These are phyloP conservation scores for Aspergillus aculeatus DNA, from an alignment of 2,329 filamentous ascomycete species.

Conservation along the genomic window DNA sequence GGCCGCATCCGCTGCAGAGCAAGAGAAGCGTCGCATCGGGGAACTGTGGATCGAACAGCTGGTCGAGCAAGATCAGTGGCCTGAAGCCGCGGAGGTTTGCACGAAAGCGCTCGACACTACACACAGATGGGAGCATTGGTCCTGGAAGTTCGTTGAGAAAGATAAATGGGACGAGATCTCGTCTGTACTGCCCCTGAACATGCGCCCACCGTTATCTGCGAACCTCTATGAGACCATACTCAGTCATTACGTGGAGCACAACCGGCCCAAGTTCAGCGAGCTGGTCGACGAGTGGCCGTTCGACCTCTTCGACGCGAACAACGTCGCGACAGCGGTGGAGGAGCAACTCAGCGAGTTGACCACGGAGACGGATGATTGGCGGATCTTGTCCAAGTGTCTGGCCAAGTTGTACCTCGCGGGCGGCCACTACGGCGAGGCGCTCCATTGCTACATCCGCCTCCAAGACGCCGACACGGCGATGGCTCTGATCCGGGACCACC, in stretches of 20 bases:
- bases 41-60: slow-evolving; percentile 92
- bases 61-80: slow-evolving; percentile 72
- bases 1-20: slow-evolving; percentile 68
- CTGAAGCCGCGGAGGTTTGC: slow-evolving; percentile 72
- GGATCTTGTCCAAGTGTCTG: slow-evolving; percentile 80
- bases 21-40: slow-evolving; percentile 86
- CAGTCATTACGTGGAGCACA: slow-evolving; percentile 78
- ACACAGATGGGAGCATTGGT: slow-evolving; percentile 90
- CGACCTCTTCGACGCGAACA: slow-evolving; percentile 77
- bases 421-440: slow-evolving; percentile 76
- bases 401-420: slow-evolving; percentile 81
- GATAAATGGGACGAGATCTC: slow-evolving; percentile 88
- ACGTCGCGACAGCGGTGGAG: slow-evolving; percentile 74
- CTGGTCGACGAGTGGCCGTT: slow-evolving; percentile 80
- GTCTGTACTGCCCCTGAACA: slow-evolving; percentile 74
- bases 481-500: slow-evolving; percentile 78
- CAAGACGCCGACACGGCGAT: slow-evolving; percentile 92
- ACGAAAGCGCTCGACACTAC: slow-evolving; percentile 78
- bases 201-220: slow-evolving; percentile 74
- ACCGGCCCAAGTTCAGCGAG: slow-evolving; percentile 73
- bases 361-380: slow-evolving; percentile 83
- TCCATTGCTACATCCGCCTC: slow-evolving; percentile 83
- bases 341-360: slow-evolving; percentile 75
- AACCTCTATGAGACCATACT: slow-evolving; percentile 87
- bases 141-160: slow-evolving; percentile 84